Conservation (phyloP, 2,329 filamentous ascomycete genomes). For the Gremmenia infestans region DNA sequence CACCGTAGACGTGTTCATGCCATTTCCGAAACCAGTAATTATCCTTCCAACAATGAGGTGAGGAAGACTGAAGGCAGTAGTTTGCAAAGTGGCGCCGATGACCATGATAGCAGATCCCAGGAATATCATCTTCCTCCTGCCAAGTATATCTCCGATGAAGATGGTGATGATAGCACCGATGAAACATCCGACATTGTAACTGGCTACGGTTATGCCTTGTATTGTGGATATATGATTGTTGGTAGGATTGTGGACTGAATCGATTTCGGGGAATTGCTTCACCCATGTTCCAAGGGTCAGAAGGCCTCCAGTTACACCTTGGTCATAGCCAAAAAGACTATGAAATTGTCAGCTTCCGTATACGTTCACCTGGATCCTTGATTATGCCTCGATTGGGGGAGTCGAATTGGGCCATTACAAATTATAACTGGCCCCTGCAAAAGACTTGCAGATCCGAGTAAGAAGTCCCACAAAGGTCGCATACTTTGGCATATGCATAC, state of each 20-base stretch:
- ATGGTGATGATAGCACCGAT: constrained; percentile 43
- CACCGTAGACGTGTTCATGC: constrained; percentile 44
- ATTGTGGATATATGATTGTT: constrained; percentile 25
- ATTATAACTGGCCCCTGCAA: too few relatives aligned
- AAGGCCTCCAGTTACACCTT: constrained; percentile 43
- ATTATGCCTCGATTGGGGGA: too few relatives aligned
- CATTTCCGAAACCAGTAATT: constrained; percentile 46
- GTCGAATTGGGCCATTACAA: too few relatives aligned
- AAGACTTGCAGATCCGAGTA: too few relatives aligned
- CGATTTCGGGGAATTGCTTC: constrained; percentile 47
- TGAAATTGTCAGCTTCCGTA: not conserved
- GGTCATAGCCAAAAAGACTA: constrained; percentile 43
- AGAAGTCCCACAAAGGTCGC: too few relatives aligned
- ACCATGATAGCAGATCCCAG: constrained; percentile 54
- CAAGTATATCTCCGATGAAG: constrained; percentile 51
- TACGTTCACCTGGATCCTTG: not conserved
- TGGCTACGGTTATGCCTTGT: constrained; percentile 48
- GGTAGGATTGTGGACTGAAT: constrained; percentile 33
- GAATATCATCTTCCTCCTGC: constrained; percentile 52
- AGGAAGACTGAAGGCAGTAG: constrained; percentile 39
- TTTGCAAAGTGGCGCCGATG: constrained; percentile 45
- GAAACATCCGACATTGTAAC: constrained; percentile 57
- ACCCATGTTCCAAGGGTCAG: constrained; percentile 44
- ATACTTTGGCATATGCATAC: too few relatives aligned
- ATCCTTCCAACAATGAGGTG: constrained; percentile 51